phyloP scores from a whole-genome alignment of 805 yeast genomes.

The Clavispora fructus region DNA sequence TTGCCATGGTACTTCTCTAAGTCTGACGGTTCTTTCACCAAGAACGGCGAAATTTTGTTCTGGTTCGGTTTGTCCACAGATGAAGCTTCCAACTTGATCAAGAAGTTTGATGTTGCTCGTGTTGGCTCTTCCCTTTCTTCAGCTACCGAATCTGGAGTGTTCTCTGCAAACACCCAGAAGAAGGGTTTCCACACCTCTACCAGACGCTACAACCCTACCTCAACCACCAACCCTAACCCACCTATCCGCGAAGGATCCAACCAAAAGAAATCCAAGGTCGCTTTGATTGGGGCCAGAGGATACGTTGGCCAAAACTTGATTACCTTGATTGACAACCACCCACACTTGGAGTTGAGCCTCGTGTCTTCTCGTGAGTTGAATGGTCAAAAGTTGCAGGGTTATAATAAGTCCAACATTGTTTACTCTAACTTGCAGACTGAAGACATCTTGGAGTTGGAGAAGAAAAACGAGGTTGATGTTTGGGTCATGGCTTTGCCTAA shows the following conservation, averaged over 20 bases:
- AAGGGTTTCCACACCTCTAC: constrained; percentile 42
- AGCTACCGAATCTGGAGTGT: constrained; percentile 42
- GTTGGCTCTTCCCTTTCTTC: constrained; percentile 33
- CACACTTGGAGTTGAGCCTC: constrained; percentile 79
- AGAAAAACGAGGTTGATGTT: constrained; percentile 73
- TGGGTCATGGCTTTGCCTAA: constrained; percentile 99
- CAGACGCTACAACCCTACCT: constrained; percentile 1
- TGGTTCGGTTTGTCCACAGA: constrained; percentile 86
- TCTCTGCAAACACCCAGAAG: constrained; percentile 42
- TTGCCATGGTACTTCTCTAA: constrained; percentile 87
- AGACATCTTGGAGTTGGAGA: constrained; percentile 76
- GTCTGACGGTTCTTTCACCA: constrained; percentile 90
- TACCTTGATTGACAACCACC: constrained; percentile 80
- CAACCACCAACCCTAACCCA: constrained; percentile 54
- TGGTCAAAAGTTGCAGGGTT: constrained; percentile 84
- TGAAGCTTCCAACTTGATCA: constrained; percentile 59
- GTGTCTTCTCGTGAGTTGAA: constrained; percentile 93
- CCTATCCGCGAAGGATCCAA: constrained; percentile 64
- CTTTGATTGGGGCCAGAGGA: constrained; percentile 97
- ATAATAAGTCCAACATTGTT: constrained; percentile 70
- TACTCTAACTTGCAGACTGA: constrained; percentile 86
- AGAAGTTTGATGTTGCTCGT: constrained; percentile 37
- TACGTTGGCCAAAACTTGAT: constrained; percentile 93
- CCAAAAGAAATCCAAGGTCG: constrained; percentile 64
- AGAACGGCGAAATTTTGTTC: constrained; percentile 83